Evolutionary conservation across 495 filamentous ascomycete genomes (phyloP).

Genomic region (Aspergillus coremiiformis): DNA sequence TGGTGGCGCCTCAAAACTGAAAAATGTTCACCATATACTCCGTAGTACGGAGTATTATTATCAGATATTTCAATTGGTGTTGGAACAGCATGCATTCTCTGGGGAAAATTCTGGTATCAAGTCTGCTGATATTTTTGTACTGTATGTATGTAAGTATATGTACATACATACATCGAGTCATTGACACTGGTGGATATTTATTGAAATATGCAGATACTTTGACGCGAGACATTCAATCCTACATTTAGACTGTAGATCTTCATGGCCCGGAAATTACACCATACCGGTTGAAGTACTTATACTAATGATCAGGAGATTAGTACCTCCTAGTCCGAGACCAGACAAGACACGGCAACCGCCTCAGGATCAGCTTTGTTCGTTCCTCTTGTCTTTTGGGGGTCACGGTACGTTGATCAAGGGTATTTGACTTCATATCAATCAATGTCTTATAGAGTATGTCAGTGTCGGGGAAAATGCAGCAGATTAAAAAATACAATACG

Average conservation of each 20-base stretch:
- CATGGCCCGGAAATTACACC: slow-evolving; percentile 18
- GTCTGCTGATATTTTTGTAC: neutral
- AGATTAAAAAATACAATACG: too few relatives aligned
- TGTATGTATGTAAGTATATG: neutral
- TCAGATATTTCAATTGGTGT: too few relatives aligned
- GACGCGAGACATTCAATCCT: neutral
- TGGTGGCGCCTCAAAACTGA: slow-evolving; percentile 3
- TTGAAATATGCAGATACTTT: too few relatives aligned
- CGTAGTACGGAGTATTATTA: too few relatives aligned
- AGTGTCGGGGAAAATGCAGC: too few relatives aligned
- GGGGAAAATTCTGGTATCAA: neutral
- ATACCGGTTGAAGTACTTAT: neutral
- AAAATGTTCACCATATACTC: neutral
- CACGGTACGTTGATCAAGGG: too few relatives aligned
- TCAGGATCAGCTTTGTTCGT: neutral
- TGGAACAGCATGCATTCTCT: neutral
- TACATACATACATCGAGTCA: too few relatives aligned
- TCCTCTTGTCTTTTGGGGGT: neutral
- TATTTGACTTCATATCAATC: neutral
- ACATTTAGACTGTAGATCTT: slow-evolving; percentile 10
- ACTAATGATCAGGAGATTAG: slow-evolving; percentile 1
- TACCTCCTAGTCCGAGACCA: neutral
- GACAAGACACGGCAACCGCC: neutral
- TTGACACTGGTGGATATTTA: too few relatives aligned
- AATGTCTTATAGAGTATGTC: too few relatives aligned